These are phyloP conservation scores for Candida dajiaensis DNA, from an alignment of 805 yeast genomes.

Conservation along the genomic window DNA sequence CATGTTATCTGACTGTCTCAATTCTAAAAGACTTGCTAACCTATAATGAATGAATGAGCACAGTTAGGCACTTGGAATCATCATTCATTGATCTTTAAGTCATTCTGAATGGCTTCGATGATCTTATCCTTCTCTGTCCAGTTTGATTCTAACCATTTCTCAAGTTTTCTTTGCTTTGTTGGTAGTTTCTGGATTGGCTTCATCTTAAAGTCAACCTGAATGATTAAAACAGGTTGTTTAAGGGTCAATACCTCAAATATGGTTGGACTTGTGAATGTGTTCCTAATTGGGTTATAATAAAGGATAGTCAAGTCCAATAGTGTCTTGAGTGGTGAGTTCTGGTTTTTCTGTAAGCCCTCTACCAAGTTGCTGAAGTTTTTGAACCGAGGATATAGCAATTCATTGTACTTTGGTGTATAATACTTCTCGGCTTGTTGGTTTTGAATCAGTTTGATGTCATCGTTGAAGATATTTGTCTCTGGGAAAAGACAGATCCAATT, in stretches of 20 bases:
- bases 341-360: background rate
- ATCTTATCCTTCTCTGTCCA: conserved; percentile 69
- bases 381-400: conserved; percentile 76
- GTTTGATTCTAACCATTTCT: conserved; percentile 67
- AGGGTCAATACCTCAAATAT: conserved; percentile 32
- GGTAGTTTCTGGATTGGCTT: conserved; percentile 44
- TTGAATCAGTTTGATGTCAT: conserved; percentile 42
- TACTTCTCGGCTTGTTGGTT: conserved; percentile 46
- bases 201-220: conserved; percentile 20
- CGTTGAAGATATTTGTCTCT: conserved; percentile 69
- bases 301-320: conserved; percentile 31
- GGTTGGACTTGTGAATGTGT: conserved; percentile 29
- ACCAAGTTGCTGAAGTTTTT: conserved; percentile 48
- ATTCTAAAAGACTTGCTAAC: too few relatives aligned
- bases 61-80: too few relatives aligned
- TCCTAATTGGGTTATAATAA: conserved; percentile 29
- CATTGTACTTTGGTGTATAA: conserved; percentile 52
- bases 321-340: conserved; percentile 12
- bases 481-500: conserved; percentile 77
- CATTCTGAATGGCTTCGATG: conserved; percentile 34
- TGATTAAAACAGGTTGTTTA: conserved; percentile 24
- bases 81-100: conserved; percentile 20
- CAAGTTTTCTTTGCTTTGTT: conserved; percentile 46
- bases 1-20: too few relatives aligned
- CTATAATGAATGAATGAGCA: too few relatives aligned